Conservation (phyloP, 306 rosid genomes). For the Mimosa pudica region DNA sequence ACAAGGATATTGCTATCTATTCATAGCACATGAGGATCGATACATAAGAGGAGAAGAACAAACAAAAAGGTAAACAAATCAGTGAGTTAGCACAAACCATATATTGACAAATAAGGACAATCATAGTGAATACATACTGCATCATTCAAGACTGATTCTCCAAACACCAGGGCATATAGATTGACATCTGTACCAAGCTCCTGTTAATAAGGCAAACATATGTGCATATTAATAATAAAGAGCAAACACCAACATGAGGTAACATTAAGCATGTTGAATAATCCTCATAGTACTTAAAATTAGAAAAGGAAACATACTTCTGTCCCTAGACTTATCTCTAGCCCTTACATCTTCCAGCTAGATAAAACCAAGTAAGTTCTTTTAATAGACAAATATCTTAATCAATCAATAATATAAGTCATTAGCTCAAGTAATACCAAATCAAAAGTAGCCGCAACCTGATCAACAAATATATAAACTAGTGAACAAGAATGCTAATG, state of each 20-base stretch:
- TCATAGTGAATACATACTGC: constrained; percentile 63
- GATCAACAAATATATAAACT: constrained; percentile 20
- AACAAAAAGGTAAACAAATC: constrained; percentile 17
- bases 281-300: background rate
- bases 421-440: constrained; percentile 14
- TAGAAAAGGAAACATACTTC: constrained; percentile 5
- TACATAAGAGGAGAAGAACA: constrained; percentile 22
- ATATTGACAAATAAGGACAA: constrained; percentile 27
- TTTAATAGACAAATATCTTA: constrained; percentile 19
- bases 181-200: constrained; percentile 94
- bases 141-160: constrained; percentile 97
- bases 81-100: constrained; percentile 34
- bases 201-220: constrained; percentile 47
- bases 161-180: constrained; percentile 96
- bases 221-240: constrained; percentile 20
- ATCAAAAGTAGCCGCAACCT: constrained; percentile 21
- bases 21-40: constrained; percentile 38
- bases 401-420: background rate
- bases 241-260: constrained; percentile 15
- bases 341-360: constrained; percentile 2
- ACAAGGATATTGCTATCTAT: constrained; percentile 98
- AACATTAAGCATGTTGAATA: constrained; percentile 11
- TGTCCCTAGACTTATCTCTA: background rate
- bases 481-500: constrained; percentile 16
- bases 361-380: constrained; percentile 15